These are phyloP conservation scores for Mycena galericulata DNA, from an alignment of 768 basidiomycete species.

Conservation along the genomic window DNA sequence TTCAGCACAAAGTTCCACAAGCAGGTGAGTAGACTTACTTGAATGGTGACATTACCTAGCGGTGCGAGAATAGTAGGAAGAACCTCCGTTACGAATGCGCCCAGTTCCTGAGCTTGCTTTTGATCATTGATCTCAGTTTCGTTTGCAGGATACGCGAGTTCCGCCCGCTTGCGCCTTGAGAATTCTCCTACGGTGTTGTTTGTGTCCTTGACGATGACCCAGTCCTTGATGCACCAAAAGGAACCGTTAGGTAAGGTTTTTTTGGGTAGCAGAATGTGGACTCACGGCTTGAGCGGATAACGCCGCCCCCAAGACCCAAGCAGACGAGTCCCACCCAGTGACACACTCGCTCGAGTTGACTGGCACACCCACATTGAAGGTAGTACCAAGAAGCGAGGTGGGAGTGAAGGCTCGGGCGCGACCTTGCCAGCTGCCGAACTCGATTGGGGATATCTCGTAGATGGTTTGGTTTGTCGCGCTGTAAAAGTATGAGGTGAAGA, in stretches of 20 bases:
- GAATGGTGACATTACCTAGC: conserved; percentile 19
- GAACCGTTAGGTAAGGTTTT: too few species aligned
- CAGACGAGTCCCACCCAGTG: conserved; percentile 18
- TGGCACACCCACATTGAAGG: conserved; percentile 14
- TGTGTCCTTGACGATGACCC: conserved; percentile 18
- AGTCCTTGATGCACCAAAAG: conserved; percentile 5
- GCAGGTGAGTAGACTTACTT: conserved; percentile 5
- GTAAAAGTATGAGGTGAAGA: neutral
- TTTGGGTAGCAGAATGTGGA: too few species aligned
- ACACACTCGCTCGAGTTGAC: conserved; percentile 12
- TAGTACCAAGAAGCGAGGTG: conserved; percentile 19
- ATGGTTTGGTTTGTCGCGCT: conserved; percentile 25
- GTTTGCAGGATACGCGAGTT: conserved; percentile 13
- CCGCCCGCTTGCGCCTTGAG: neutral
- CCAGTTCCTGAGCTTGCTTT: neutral
- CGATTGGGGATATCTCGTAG: conserved; percentile 21
- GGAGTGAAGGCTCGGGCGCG: conserved; percentile 17
- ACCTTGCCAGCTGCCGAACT: too few species aligned
- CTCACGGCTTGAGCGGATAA: conserved; percentile 1
- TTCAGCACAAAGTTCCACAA: neutral
- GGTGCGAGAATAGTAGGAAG: conserved; percentile 7
- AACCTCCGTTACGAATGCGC: conserved; percentile 9
- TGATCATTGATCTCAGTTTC: conserved; percentile 10
- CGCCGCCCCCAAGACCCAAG: conserved; percentile 15
- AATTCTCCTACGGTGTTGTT: conserved; percentile 18